Base-by-base conservation (phyloP, 768 basidiomycete species). In the Hygrophorus russula region DNA sequence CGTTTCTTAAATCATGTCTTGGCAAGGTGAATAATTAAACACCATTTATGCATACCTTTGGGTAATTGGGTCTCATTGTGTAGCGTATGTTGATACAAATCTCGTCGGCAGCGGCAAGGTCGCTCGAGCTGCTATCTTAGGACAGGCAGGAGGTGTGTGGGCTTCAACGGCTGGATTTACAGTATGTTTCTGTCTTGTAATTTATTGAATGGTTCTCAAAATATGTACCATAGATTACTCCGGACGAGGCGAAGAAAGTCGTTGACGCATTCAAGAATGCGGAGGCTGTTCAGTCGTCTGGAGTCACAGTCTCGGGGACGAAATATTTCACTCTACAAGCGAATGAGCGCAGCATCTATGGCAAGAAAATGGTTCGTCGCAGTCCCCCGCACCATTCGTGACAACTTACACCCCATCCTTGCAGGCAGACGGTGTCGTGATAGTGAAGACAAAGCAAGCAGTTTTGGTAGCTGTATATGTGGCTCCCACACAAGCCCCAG, bases 371-470 rank as follows among this genome's bases (percentile, higher is more conserved):
- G 54, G 89, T 87, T 48, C 56, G 88, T 60, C 31, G 14, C n/a
- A 46, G 2, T 45, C 9, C 18, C 28, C 33, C 28, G 7, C 34
- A 31, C 32, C 11, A 15, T 27, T 41, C 9, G 32, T 44, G 39
- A 34, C 41, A 34, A 33, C 36, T 39, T 42, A 32, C 42, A 11
- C 19, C 15, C 3, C 40, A 27, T 35, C 6, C 45, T n/a, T 17
- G 4, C 54, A 93, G 90, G 71, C 69, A 15, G 77, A 87, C 58
- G 92, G 93, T 1, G 75, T 68, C 30, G 59, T 79, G 49, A 53
- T 91, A 46, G 79, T 85, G 37, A 85, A 84, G 69, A 93, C 89
- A 13, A 82, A 72, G 48, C 82, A 86, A 55, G 89, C 87, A n/a
- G 66, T 94, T 44, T 68, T 97, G 41, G 78, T 96, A 15, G 75